Evolutionary conservation across 768 basidiomycete genomes (phyloP).

Genomic region (Tulasnella sp.): DNA sequence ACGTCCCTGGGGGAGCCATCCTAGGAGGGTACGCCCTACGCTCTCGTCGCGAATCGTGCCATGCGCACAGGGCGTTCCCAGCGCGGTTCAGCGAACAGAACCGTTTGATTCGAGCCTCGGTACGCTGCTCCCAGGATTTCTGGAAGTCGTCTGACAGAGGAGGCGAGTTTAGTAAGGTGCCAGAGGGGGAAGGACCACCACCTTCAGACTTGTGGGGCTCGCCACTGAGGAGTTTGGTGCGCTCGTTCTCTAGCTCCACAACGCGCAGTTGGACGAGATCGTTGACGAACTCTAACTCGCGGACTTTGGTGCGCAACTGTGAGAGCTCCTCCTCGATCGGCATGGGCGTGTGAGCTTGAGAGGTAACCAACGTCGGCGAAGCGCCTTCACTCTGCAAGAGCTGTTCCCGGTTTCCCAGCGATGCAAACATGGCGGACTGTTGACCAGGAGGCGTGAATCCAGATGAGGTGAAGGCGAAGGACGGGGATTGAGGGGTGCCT

Average conservation of each 20-base stretch:
- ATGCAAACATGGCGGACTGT: conserved; percentile 1
- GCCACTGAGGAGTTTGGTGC: neutral
- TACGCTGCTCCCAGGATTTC: conserved; percentile 59
- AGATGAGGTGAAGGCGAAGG: conserved; percentile 6
- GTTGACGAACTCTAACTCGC: conserved; percentile 53
- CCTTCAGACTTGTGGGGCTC: neutral
- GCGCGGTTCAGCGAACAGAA: conserved; percentile 79
- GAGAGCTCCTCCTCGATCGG: conserved; percentile 41
- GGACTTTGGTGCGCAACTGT: conserved; percentile 45
- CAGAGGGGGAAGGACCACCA: conserved; percentile 5
- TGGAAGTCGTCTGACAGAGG: conserved; percentile 32
- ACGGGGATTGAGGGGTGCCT: conserved; percentile 13
- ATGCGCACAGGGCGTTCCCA: conserved; percentile 79
- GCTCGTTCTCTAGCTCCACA: conserved; percentile 34
- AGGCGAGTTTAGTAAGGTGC: neutral
- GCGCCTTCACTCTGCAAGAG: neutral
- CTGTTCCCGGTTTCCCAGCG: neutral
- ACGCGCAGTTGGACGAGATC: conserved; percentile 40
- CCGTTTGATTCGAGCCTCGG: conserved; percentile 55
- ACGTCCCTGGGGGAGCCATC: conserved; percentile 62
- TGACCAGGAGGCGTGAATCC: neutral
- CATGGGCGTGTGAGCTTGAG: neutral
- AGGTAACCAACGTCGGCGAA: neutral
- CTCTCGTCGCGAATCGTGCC: conserved; percentile 83
- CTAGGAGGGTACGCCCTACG: conserved; percentile 67